phyloP scores from a whole-genome alignment of 306 rosid genomes.

The Biancaea sappan region DNA sequence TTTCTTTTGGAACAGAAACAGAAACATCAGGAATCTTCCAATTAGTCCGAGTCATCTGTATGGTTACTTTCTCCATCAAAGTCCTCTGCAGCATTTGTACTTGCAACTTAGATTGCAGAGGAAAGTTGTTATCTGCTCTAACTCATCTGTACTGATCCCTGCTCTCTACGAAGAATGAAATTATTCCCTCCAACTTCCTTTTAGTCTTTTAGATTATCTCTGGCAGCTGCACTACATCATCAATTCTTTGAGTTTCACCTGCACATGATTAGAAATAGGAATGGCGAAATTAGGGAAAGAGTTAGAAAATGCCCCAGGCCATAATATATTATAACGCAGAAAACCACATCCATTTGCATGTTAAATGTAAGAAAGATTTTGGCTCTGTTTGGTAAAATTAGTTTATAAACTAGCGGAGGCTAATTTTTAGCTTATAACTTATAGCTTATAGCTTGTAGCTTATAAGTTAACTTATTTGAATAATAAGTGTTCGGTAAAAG shows the following conservation, averaged over 20 bases:
- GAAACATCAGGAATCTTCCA: constrained; percentile 49
- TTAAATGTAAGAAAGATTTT: background rate
- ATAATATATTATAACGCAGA: background rate
- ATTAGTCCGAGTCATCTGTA: constrained; percentile 23
- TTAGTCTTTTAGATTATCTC: constrained; percentile 1
- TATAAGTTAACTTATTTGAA: no score
- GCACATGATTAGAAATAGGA: background rate
- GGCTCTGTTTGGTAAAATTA: no score
- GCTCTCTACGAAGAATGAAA: constrained; percentile 13
- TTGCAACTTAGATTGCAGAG: constrained; percentile 22
- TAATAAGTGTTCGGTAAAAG: no score
- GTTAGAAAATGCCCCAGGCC: background rate
- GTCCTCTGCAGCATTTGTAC: constrained; percentile 23
- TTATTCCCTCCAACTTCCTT: constrained; percentile 27
- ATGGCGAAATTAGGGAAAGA: background rate
- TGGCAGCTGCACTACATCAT: background rate
- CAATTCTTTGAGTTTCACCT: background rate
- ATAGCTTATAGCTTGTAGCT: no score
- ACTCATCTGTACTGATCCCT: constrained; percentile 15
- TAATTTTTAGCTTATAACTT: no score
- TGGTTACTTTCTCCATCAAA: constrained; percentile 17
- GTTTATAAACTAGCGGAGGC: no score
- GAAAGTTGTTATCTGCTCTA: constrained; percentile 30
- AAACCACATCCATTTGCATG: background rate
- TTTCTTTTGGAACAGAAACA: constrained; percentile 39